Evolutionary conservation across 2,329 filamentous ascomycete species (phyloP).

Genomic region (Trichoderma oligosporum): DNA sequence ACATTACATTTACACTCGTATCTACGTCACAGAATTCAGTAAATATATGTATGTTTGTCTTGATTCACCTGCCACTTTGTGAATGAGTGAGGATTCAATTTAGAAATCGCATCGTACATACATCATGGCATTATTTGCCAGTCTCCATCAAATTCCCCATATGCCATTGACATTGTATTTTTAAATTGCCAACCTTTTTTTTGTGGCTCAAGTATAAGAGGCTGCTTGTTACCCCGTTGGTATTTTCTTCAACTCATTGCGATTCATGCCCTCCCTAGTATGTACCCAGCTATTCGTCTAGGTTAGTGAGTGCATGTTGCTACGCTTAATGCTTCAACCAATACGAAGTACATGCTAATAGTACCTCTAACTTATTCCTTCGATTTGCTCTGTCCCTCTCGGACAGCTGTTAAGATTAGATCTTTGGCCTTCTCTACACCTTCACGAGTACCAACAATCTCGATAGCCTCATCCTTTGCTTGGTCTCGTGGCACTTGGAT

Average conservation of each 20-base stretch:
- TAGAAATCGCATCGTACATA: neutral
- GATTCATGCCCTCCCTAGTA: neutral
- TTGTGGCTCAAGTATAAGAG: neutral
- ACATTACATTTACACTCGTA: no score
- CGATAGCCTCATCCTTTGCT: slow-evolving; percentile 73
- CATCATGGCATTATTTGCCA: neutral
- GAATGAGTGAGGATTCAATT: neutral
- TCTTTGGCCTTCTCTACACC: slow-evolving; percentile 85
- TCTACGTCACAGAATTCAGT: no score
- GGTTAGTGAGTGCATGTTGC: neutral
- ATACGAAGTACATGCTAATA: neutral
- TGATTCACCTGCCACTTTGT: no score
- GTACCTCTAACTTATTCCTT: slow-evolving; percentile 26
- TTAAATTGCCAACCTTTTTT: neutral
- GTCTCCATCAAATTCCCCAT: neutral
- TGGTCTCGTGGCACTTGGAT: slow-evolving; percentile 90
- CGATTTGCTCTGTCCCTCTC: slow-evolving; percentile 49
- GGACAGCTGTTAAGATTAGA: slow-evolving; percentile 80
- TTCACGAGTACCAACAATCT: slow-evolving; percentile 74
- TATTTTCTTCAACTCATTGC: neutral
- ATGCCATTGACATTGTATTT: neutral
- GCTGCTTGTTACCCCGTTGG: neutral
- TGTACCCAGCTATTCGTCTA: neutral
- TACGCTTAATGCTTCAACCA: neutral
- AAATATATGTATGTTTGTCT: no score